Conservation (phyloP, 2,329 filamentous ascomycete genomes). For the Talaromyces marneffei region DNA sequence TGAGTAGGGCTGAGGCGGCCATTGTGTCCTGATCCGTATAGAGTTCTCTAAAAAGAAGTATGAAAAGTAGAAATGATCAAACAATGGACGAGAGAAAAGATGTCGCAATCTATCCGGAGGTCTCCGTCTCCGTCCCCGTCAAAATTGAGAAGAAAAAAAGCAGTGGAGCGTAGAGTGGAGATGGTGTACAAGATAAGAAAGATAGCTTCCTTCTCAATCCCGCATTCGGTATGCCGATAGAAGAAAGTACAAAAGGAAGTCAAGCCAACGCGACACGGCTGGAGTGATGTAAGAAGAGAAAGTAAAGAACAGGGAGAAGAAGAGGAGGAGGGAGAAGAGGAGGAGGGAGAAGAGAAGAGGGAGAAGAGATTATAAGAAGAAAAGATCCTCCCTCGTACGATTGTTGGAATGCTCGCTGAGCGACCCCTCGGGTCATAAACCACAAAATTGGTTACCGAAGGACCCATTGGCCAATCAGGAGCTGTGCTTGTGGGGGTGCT, state of each 20-base stretch:
- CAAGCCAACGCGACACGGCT: neutral
- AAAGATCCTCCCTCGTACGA: neutral
- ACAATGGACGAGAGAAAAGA: neutral
- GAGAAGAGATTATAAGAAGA: neutral
- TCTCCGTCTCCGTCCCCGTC: neutral
- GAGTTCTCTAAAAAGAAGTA: neutral
- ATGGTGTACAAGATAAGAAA: neutral
- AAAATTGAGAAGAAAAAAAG: neutral
- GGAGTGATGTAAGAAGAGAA: neutral
- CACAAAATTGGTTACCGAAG: neutral
- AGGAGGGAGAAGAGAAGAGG: neutral
- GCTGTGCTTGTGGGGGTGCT: neutral
- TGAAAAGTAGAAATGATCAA: neutral
- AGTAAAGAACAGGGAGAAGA: no score
- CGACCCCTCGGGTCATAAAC: neutral
- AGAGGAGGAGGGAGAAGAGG: neutral
- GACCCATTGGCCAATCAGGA: neutral
- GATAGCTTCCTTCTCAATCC: neutral
- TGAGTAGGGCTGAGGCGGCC: slow-evolving; percentile 66
- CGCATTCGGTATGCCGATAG: neutral
- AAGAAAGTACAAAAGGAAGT: neutral
- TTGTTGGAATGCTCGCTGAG: neutral
- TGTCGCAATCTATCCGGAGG: neutral
- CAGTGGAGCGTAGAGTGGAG: neutral
- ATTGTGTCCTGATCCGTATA: slow-evolving; percentile 22